Base-by-base conservation (phyloP, 805 yeast genomes). In the Candida manassasensis region DNA sequence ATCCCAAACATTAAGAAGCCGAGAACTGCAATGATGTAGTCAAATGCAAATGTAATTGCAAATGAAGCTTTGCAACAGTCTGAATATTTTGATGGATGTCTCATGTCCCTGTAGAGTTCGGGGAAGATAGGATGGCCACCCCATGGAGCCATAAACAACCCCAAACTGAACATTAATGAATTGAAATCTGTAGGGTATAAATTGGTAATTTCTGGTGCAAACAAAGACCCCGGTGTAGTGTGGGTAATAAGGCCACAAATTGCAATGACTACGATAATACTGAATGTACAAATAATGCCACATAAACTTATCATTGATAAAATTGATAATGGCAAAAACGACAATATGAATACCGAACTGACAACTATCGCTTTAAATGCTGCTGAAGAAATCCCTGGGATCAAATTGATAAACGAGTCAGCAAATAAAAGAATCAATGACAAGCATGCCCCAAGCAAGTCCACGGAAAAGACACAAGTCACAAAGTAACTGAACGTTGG, bases 91-190 rank as follows among this genome's bases (percentile, higher is more conserved):
- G 61, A 44, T 5, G 87, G 87, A 37, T 73, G 79, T 49, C 78
- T 69, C 84, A 83, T 84, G 53, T 83, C 93, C 26, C 73, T 62
- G 52, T 76, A 79, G 29, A 83, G 60, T 47, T 81, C 84, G 2
- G 90, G 90, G 45, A 81, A 81, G 5, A 84, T 80, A 1, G 87
- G 85, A 53, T 83, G 90, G 2, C 93, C 93, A 38, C 90, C 90
- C 77, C 85, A 83, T 9, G 88, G 87, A 3, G 89, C 87, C 70
- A 83, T 73, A 39, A 79, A 69, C 19, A 83, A 67, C 2, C 90
- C 90, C 37, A 81, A 59, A 6, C 82, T 70, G 22, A 77, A 56
- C 7, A 75, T 50, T 7, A 79, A 44, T 33, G 65, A 62, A 4
- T 57, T 47, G 18, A 53, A 29, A 13, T 52, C 40, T 9, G 43